phyloP scores from a whole-genome alignment of 345 rosid genomes.

The Barbarea vulgaris region DNA sequence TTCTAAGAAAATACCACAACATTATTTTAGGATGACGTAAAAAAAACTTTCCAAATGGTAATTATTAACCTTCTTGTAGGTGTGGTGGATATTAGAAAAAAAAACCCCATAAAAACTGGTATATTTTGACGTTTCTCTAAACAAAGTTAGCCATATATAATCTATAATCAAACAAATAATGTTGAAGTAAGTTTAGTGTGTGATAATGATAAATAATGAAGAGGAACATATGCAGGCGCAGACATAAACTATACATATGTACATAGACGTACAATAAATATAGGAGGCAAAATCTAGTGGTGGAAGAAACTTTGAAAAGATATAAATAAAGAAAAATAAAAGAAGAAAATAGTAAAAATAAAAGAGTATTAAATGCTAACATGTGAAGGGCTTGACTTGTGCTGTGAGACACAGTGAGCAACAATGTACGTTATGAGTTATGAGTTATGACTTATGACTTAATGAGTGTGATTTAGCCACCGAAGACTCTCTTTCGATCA shows the following conservation, averaged over 20 bases:
- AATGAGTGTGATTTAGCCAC: conserved; percentile 29
- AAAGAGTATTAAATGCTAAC: conserved; percentile 34
- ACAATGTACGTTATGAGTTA: too few species aligned
- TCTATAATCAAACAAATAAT: conserved; percentile 2
- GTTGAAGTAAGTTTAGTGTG: conserved; percentile 1
- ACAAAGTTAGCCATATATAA: not conserved
- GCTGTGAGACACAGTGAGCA: conserved; percentile 26
- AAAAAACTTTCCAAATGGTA: not conserved
- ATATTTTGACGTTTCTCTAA: not conserved
- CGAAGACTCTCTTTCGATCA: conserved; percentile 15
- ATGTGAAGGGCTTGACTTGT: conserved; percentile 42
- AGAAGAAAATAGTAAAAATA: not conserved
- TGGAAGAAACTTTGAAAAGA: conserved; percentile 13
- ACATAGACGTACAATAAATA: conserved; percentile 26
- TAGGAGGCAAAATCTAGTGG: conserved; percentile 36
- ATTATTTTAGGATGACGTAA: not conserved
- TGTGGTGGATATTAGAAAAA: not conserved
- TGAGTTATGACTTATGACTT: too few species aligned
- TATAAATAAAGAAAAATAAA: not conserved
- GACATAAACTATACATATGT: conserved; percentile 7
- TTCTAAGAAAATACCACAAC: not conserved
- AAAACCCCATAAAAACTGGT: not conserved
- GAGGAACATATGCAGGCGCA: not conserved
- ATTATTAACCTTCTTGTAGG: not conserved
- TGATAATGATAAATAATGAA: not conserved